These are phyloP conservation scores for thale cress (Arabidopsis thaliana) DNA, from an alignment of 345 rosid species.

Conservation along the genomic window DNA sequence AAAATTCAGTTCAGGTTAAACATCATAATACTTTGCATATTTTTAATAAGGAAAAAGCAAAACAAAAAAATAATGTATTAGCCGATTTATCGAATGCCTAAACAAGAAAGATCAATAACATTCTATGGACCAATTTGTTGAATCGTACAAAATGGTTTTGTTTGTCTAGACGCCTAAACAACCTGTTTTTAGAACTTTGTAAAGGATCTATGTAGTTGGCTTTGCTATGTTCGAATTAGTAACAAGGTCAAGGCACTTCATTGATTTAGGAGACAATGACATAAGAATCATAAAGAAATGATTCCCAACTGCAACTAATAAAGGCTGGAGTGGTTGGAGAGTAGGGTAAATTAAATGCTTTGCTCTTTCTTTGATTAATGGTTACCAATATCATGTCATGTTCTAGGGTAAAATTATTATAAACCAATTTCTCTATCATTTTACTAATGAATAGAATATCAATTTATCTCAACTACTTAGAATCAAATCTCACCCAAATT, in stretches of 20 bases:
- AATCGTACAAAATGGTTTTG: not conserved
- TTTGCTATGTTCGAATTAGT: constrained; percentile 14
- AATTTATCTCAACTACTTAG: constrained; percentile 27
- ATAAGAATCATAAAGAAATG: constrained; percentile 15
- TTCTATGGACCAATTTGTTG: not conserved
- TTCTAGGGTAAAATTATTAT: not conserved
- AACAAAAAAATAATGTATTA: too few species aligned
- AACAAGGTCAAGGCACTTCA: constrained; percentile 4
- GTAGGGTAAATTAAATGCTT: constrained; percentile 14
- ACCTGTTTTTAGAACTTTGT: not conserved
- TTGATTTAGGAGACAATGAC: not conserved
- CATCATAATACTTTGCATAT: too few species aligned
- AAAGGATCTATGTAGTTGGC: not conserved
- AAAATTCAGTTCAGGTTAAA: not conserved
- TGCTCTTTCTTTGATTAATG: constrained; percentile 13
- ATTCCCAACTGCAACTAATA: not conserved
- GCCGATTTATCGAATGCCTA: not conserved
- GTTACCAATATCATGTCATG: constrained; percentile 18
- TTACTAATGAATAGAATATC: constrained; percentile 4
- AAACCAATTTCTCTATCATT: not conserved
- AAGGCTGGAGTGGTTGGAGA: constrained; percentile 6
- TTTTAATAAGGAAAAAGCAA: too few species aligned
- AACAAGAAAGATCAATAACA: not conserved
- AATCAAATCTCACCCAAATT: constrained; percentile 8
- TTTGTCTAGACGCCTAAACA: not conserved